Percentiles rank a stretch among this genome's conserved stretches.
These are phyloP conservation scores for Jaltomata sinuosa DNA, from an alignment of 257 asterid genomes.

Conservation along the genomic window DNA sequence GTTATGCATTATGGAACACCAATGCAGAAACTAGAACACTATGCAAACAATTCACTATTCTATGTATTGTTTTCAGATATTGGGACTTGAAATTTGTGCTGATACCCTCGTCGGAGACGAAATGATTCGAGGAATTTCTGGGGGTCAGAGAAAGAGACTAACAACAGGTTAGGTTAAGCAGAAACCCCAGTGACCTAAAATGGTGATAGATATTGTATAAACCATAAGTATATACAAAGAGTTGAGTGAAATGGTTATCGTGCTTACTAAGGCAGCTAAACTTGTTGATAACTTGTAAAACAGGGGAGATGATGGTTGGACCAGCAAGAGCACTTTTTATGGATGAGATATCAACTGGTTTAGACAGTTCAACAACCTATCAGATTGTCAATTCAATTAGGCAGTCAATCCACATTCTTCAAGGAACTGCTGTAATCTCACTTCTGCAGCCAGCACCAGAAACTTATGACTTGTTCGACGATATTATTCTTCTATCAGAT, in stretches of 20 bases:
- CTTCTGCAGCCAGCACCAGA: conserved; percentile 96
- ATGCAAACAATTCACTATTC: not conserved
- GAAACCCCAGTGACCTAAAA: not conserved
- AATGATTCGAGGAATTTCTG: conserved; percentile 84
- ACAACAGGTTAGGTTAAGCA: conserved; percentile 62
- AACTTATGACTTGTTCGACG: conserved; percentile 69
- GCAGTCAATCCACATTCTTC: conserved; percentile 67
- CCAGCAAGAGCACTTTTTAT: conserved; percentile 79
- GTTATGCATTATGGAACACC: not conserved
- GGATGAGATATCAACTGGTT: conserved; percentile 96
- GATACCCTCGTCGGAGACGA: conserved; percentile 81
- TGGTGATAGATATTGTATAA: not conserved
- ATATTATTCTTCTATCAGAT: conserved; percentile 70
- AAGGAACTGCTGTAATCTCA: conserved; percentile 78
- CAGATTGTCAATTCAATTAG: conserved; percentile 70
- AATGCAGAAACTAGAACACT: not conserved
- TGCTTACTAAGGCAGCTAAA: not conserved
- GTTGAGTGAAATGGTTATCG: not conserved
- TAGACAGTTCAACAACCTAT: conserved; percentile 85
- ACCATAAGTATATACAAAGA: not conserved
- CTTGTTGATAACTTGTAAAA: not conserved
- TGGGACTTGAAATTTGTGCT: conserved; percentile 88
- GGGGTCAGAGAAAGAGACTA: conserved; percentile 78
- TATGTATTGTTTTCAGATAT: conserved; percentile 27
- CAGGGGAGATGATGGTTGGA: conserved; percentile 94